phyloP scores from a whole-genome alignment of 2,329 filamentous ascomycete species.

The Monosporascus ibericus region DNA sequence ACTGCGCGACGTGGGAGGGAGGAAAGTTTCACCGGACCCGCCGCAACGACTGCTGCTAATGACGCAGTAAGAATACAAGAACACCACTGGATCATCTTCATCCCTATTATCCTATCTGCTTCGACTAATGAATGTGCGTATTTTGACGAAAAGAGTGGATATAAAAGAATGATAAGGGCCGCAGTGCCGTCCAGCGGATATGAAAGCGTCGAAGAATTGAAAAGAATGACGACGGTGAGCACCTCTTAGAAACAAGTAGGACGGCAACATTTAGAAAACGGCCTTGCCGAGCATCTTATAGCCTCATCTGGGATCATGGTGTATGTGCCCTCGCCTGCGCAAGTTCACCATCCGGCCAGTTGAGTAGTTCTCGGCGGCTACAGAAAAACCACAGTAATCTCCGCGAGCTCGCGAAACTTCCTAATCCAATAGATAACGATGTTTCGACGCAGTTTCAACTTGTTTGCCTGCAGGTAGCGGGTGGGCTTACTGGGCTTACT shows the following conservation, averaged over 20 bases:
- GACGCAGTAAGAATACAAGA: constrained; percentile 10
- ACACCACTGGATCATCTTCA: not conserved
- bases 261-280: not conserved
- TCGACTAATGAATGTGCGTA: not conserved
- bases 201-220: not conserved
- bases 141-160: not conserved
- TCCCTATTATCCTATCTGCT: no score
- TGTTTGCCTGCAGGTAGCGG: not conserved
- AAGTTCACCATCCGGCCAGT: no score
- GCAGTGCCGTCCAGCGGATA: not conserved
- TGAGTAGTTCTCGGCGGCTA: not conserved
- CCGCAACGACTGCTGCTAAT: constrained; percentile 8
- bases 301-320: not conserved
- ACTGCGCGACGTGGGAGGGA: constrained; percentile 18
- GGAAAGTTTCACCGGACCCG: constrained; percentile 15
- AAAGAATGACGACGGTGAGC: not conserved
- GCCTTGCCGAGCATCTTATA: not conserved
- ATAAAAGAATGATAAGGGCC: not conserved
- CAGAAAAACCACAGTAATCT: not conserved
- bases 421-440: not conserved
- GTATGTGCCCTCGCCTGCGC: no score
- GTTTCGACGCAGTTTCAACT: not conserved
- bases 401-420: not conserved
- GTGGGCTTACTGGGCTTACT: not conserved
- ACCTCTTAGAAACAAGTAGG: not conserved